These are phyloP conservation scores for Eimeria sp. DNA, from an alignment of 169 alveolate species.

Conservation along the genomic window DNA sequence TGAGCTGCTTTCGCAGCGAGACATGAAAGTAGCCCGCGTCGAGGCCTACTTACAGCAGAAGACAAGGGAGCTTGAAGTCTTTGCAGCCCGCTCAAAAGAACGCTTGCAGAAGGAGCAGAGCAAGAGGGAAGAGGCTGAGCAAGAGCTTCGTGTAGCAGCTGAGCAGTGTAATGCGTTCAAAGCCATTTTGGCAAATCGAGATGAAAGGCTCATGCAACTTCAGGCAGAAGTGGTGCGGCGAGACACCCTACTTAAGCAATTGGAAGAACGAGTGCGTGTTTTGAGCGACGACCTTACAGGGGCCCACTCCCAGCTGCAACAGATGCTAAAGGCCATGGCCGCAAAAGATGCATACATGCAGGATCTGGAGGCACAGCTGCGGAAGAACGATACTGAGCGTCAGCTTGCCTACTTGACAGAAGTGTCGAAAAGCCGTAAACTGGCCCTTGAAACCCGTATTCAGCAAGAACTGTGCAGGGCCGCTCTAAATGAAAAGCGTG, in stretches of 20 bases:
- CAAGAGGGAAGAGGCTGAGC: constrained; percentile 65
- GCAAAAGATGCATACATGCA: constrained; percentile 78
- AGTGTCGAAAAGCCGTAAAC: constrained; percentile 71
- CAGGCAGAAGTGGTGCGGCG: constrained; percentile 78
- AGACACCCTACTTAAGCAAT: constrained; percentile 56
- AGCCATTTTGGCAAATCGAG: constrained; percentile 50
- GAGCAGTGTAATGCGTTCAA: constrained; percentile 71
- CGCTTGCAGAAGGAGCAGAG: constrained; percentile 33
- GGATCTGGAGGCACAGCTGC: constrained; percentile 73
- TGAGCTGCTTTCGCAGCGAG: constrained; percentile 79
- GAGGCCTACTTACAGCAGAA: constrained; percentile 73
- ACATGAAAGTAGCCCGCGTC: constrained; percentile 77
- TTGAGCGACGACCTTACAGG: constrained; percentile 52
- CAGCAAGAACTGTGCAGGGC: constrained; percentile 71
- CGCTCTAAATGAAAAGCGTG: constrained; percentile 74
- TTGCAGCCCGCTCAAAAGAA: constrained; percentile 49
- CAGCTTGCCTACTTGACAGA: constrained; percentile 75
- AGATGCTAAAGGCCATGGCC: constrained; percentile 51
- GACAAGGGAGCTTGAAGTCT: constrained; percentile 62
- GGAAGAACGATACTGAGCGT: constrained; percentile 74
- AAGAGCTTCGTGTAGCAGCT: constrained; percentile 62
- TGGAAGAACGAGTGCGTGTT: constrained; percentile 53
- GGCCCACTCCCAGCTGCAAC: constrained; percentile 67
- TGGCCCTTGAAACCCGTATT: constrained; percentile 75
- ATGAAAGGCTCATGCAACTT: constrained; percentile 62